Conservation (phyloP, 2,329 filamentous ascomycete species). For the Xylariaceae sp. region DNA sequence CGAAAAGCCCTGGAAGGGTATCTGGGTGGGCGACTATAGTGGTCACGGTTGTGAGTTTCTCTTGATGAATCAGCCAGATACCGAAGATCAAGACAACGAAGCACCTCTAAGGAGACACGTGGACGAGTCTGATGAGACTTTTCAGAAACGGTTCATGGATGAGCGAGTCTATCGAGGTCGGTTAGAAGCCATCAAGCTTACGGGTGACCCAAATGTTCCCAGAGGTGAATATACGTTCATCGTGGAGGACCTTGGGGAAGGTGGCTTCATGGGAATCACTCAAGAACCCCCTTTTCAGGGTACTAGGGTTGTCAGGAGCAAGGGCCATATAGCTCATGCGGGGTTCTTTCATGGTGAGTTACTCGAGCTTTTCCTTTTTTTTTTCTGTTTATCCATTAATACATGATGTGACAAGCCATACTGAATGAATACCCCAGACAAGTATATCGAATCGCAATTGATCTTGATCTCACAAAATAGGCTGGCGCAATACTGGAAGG, state of each 20-base stretch:
- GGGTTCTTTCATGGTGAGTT: slow-evolving; percentile 68
- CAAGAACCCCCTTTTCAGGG: slow-evolving; percentile 68
- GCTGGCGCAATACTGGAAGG: slow-evolving; percentile 79
- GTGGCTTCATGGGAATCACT: slow-evolving; percentile 60
- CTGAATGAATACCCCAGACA: slow-evolving; percentile 46
- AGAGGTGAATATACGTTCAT: slow-evolving; percentile 81
- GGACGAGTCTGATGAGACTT: slow-evolving; percentile 42
- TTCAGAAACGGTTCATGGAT: slow-evolving; percentile 39
- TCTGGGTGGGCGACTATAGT: slow-evolving; percentile 90
- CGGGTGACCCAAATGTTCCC: slow-evolving; percentile 85
- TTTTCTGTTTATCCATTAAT: too few species aligned
- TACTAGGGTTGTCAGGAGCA: slow-evolving; percentile 66
- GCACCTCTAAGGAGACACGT: slow-evolving; percentile 35
- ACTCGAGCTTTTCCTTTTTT: not conserved
- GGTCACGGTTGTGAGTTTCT: slow-evolving; percentile 87
- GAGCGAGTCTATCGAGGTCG: slow-evolving; percentile 56
- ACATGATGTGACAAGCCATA: slow-evolving; percentile 7
- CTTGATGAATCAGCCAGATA: slow-evolving; percentile 70
- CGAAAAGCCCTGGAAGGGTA: slow-evolving; percentile 79
- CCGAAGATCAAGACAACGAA: slow-evolving; percentile 39
- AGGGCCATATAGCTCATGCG: slow-evolving; percentile 71
- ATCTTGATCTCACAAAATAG: slow-evolving; percentile 74
- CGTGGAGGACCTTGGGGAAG: slow-evolving; percentile 68
- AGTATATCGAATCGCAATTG: slow-evolving; percentile 70
- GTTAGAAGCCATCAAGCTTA: slow-evolving; percentile 83